Conservation (phyloP, 306 rosid species). For the Gleditsia sinensis region DNA sequence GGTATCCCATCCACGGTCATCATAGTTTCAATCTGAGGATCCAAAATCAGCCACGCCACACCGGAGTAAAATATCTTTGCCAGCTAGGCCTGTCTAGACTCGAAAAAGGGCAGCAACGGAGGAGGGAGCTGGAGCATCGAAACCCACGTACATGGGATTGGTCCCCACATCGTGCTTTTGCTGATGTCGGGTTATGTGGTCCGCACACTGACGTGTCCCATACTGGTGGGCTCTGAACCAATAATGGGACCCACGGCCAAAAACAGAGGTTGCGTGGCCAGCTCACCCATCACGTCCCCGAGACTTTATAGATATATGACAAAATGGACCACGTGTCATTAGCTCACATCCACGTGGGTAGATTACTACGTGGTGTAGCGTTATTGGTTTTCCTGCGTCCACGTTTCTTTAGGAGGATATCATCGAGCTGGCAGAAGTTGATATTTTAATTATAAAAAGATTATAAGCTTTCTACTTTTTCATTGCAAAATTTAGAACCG, state of each 20-base stretch:
- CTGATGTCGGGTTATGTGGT: not conserved
- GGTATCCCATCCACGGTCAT: not conserved
- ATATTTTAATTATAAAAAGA: too few relatives aligned
- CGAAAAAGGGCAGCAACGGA: too few relatives aligned
- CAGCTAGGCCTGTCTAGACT: not conserved
- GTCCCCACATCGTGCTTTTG: not conserved
- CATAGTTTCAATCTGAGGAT: not conserved
- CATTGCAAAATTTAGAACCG: too few relatives aligned
- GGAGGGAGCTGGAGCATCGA: too few relatives aligned
- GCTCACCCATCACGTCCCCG: not conserved
- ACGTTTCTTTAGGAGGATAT: not conserved
- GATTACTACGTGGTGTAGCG: not conserved
- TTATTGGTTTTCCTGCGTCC: not conserved
- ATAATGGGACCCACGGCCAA: not conserved
- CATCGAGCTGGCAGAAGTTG: not conserved
- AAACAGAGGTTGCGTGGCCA: constrained; percentile 13
- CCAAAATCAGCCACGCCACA: not conserved
- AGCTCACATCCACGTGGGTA: not conserved
- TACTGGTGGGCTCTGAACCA: not conserved
- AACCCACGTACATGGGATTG: not conserved
- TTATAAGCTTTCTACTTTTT: too few relatives aligned
- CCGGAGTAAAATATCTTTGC: not conserved
- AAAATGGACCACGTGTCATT: constrained; percentile 5
- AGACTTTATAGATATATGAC: not conserved
- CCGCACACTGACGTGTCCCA: not conserved